Conservation (phyloP, 179 eudicot species). For the Monotropa hypopitys region DNA sequence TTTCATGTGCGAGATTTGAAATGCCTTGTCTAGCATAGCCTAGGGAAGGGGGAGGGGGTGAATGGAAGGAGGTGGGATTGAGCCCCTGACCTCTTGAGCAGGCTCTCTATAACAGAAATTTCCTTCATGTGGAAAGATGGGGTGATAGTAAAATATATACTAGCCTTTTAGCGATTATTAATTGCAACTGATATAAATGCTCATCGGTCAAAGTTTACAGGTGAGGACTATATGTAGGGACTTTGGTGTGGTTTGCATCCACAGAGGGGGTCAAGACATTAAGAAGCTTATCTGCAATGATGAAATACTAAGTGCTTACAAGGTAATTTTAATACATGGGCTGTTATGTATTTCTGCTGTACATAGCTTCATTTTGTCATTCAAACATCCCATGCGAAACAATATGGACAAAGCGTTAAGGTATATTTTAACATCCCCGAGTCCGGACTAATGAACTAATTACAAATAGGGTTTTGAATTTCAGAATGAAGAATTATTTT, state of each 20-base stretch:
- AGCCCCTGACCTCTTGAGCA: neutral
- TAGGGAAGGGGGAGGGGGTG: neutral
- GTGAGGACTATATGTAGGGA: conserved; percentile 60
- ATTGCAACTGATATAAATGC: neutral
- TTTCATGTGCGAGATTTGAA: neutral
- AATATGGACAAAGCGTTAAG: neutral
- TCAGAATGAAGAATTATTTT: neutral
- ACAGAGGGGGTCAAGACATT: conserved; percentile 74
- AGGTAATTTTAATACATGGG: conserved; percentile 26
- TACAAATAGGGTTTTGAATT: neutral
- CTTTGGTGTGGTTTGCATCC: conserved; percentile 82
- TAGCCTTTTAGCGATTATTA: neutral
- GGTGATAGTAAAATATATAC: neutral
- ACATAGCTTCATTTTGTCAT: neutral
- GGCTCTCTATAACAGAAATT: neutral
- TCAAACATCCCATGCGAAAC: neutral
- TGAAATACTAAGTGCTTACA: conserved; percentile 46
- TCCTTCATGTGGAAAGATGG: neutral
- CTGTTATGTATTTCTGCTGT: neutral
- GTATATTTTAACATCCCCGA: neutral
- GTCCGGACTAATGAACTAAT: neutral
- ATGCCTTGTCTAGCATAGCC: neutral
- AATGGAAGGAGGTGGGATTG: neutral
- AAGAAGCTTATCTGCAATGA: conserved; percentile 38
- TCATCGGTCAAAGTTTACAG: conserved; percentile 22